Base-by-base conservation (phyloP, 1,139 yeast species). In the Diutina siamensis region DNA sequence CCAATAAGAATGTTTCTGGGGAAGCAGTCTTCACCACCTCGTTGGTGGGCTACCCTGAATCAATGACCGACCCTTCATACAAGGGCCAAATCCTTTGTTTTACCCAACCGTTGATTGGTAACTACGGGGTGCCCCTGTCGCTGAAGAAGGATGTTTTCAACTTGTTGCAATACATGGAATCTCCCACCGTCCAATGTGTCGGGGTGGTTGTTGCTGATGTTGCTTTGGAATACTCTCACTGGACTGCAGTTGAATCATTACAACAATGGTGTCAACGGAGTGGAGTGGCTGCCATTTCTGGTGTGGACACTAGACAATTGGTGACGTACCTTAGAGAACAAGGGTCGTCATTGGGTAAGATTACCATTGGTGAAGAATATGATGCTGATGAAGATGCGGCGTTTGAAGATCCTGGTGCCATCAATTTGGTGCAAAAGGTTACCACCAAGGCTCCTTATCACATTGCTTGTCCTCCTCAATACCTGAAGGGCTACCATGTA, bases 1-100 rank as follows among this genome's bases (percentile, higher is more conserved):
- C 97, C 46, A 80, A 87, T 64, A 80, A 83, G 54, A 86, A 87
- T 56, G 78, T 87, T 50, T 81, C 94, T 52, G 98, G 98, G 51
- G 98, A 92, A 65, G 96, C 97, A 15, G 98, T 92, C 42, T 92
- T 92, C 71, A 86, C 97, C 44, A 92, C 98, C 34, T 92, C 97
- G 4, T 73, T 92, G 59, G 98, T 92, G 13, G 98, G 98, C 17
- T 92, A 92, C 63, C 97, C 97, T 9, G 98, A 92, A 65, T 86
- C 96, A 20, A 89, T 92, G 96, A 89, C 97, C 25, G 98, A 92
- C 63, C 98, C 98, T 38, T 87, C 96, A 5, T 92, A 92, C 65
- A 80, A 80, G 57, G 98, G 97, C 44, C 98, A 92, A 68, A 89
- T 92, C 53, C 78, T 92, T 56, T 95, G 94, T 52, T 88, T 92